These are phyloP conservation scores for Pythium scleroteichum DNA, from an alignment of 352 stramenopile species.

Conservation along the genomic window DNA sequence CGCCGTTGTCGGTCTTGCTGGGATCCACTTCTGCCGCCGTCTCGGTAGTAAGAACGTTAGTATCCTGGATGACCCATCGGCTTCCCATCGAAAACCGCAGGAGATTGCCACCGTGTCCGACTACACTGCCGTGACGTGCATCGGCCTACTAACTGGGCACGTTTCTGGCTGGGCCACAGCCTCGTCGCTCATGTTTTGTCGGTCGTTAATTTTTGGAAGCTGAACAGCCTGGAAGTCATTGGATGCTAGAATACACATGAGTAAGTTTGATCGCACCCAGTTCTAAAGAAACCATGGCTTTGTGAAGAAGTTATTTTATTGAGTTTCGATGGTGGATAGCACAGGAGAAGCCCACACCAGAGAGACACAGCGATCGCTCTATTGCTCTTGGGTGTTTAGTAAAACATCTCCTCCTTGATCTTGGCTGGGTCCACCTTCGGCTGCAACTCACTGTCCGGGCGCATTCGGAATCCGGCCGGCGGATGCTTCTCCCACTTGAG, in stretches of 20 bases:
- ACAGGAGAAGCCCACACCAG: slow-evolving; percentile 4
- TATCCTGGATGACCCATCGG: slow-evolving; percentile 21
- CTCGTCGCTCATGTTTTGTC: slow-evolving; percentile 56
- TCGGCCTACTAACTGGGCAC: slow-evolving; percentile 62
- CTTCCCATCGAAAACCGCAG: slow-evolving; percentile 24
- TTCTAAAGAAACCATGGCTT: slow-evolving; percentile 3
- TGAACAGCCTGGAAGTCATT: slow-evolving; percentile 1
- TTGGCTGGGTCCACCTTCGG: slow-evolving; percentile 94
- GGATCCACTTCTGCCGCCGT: slow-evolving; percentile 60
- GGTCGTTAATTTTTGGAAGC: slow-evolving; percentile 49
- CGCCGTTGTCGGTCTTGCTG: slow-evolving; percentile 51
- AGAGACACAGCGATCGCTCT: slow-evolving; percentile 1
- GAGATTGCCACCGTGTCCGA: slow-evolving; percentile 71
- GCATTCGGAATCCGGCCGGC: slow-evolving; percentile 88
- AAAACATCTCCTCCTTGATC: slow-evolving; percentile 91
- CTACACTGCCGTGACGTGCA: slow-evolving; percentile 63
- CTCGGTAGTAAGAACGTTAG: slow-evolving; percentile 9
- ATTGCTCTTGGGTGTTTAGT: slow-evolving; percentile 43
- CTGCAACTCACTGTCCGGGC: slow-evolving; percentile 89
- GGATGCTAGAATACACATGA: background rate
- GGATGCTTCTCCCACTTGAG: slow-evolving; percentile 88
- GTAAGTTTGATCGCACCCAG: background rate
- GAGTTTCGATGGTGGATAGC: slow-evolving; percentile 10
- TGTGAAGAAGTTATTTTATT: slow-evolving; percentile 27
- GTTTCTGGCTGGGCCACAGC: slow-evolving; percentile 57